Evolutionary conservation across 1,139 yeast genomes (phyloP), one percentile per base, ranked within the genome.

Genomic region (Suhomyces atakaporum): DNA sequence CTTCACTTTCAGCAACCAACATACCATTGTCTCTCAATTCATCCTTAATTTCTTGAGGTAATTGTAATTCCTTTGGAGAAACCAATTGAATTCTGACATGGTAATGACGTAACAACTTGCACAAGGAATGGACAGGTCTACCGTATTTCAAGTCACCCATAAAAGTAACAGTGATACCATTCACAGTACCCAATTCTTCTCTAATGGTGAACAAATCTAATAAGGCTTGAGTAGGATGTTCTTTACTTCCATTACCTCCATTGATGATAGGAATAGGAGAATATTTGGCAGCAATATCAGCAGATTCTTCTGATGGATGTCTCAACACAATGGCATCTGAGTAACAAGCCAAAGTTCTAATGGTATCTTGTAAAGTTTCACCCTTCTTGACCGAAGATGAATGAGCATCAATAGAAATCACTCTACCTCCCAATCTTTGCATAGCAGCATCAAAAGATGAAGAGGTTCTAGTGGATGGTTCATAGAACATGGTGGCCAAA

Each of bases 381-480:
- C 99, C 99, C 76, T 94, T 94, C 72, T 88, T 87, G 36, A 90
- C 96, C 18, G 97, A 88, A 14, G 97, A 89, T 29, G 92, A 75
- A 43, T 78, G 79, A 42, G 94, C 85, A 47, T 87, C 75, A 47
- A 94, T 84, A 36, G 95, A 79, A 51, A 94, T 86, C 50, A 90
- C 96, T 64, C 96, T 82, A 60, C 99, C 99, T 63, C 99, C 99
- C 55, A 94, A 77, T 72, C 99, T 85, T 75, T 94, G 97, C 98
- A 94, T 94, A 44, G 99, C 99, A 53, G 97, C 96, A 63, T 94
- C 96, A 62, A 94, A 94, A 2, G 97, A 90, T 16, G 97, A 81
- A 12, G 95, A 79, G 21, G 99, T 94, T 67, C 99, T 80, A 31
- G 99, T 94, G 8, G 97, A 88, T 53, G 99, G 98, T 71, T 94